Base-by-base conservation (phyloP, 305 asterid genomes). In the Rubia peregrina region DNA sequence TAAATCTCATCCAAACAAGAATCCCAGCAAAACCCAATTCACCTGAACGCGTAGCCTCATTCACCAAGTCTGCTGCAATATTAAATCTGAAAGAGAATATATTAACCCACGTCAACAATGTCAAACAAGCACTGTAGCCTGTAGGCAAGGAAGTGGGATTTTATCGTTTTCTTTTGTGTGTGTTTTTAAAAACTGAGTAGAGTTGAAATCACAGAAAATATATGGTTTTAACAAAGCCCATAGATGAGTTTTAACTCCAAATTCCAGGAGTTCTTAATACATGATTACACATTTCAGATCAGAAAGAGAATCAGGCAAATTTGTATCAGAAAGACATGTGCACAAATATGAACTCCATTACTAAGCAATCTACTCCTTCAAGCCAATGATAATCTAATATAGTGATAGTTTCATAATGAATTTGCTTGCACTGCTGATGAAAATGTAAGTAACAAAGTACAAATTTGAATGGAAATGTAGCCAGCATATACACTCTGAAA, bases 1-100 rank as follows among this genome's bases (percentile, higher is more conserved):
- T 95, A 82, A 74, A 95, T 83, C 99, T 88, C 99, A 92, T 95
- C 99, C 99, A 95, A 69, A 95, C 98, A 73, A 95, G 91, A 79
- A 95, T 90, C 53, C 83, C 99, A 71, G 96, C 95, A 83, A 95
- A 89, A 77, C 97, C 99, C 68, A 86, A 75, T 79, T 92, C 96
- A 71, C 99, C 97, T 69, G 83, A 85, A 77, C 75, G 79, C 71
- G 79, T 80, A 72, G 98, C 97, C 71, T 90, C 88, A 68, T 86
- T 92, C 75, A 88, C 79, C 89, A 95, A 83, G 86, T 95, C 97
- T 75, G 96, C 98, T n/a, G 99, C 96, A 71, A 95, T 95, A 78
- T 95, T 95, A 76, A 95, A 95, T 84, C 99, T 95, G 89, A 67
- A 65, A 70, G 43, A 56, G 22, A 56, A n/a, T 33, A 57, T 33